Evolutionary conservation across 805 yeast genomes (phyloP), one percentile per base, ranked within the genome.

Genomic region (Schwanniomyces occidentalis): DNA sequence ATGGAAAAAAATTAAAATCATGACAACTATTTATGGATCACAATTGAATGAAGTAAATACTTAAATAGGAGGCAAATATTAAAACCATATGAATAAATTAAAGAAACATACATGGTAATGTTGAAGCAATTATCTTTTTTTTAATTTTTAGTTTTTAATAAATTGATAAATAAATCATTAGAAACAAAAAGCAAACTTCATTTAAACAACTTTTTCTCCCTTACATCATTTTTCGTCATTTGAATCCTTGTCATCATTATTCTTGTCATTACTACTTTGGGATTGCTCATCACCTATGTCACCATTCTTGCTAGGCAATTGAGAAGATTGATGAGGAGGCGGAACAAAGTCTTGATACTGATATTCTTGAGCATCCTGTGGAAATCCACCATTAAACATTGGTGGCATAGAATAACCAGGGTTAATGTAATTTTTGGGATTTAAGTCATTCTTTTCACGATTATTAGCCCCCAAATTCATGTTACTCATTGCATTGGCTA

Each of bases 291-390:
- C 39, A 16, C 32, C 35, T 27, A 24, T 29, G 23, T 13, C 28
- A 22, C 13, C 38, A 10, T 27, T 22, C 24, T 26, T 30, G 24
- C n/a, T 33, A 26, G 15, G 31, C 27, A 21, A 9, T 17, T 27
- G 29, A 5, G 40, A 37, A 12, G 37, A 35, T 18, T 27, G 34
- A n/a, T 34, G 35, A 19, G 34, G 40, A 17, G 38, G 40, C 13
- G 49, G 49, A 16, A 47, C 28, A 20, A 34, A 48, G 12, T 40
- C 48, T 23, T 47, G 48, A 25, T 34, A 48, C n/a, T n/a, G n/a
- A n/a, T n/a, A n/a, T n/a, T n/a, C n/a, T 18, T 39, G 32, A 34
- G 44, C 29, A 17, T 43, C 53, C 12, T 31, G 48, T 14, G 46
- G 49, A 34, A 34, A 45, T 2, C 42, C 46, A 17, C 47, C 46